Evolutionary conservation across 345 rosid genomes (phyloP).

Genomic region (Camelina neglecta): DNA sequence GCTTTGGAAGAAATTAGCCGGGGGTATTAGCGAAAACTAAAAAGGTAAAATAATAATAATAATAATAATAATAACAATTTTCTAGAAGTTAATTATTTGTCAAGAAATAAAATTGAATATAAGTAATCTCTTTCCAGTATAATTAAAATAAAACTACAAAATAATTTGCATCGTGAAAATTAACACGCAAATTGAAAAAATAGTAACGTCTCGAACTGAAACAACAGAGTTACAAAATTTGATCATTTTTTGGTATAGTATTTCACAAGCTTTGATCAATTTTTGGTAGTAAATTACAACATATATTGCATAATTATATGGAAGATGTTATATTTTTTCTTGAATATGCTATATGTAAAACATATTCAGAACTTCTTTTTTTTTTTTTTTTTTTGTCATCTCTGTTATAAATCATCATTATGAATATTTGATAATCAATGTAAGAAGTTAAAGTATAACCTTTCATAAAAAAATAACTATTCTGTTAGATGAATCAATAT

Average conservation of each 20-base stretch:
- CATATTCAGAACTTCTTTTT: neutral
- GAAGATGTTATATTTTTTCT: neutral
- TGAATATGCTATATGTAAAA: neutral
- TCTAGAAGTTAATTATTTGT: neutral
- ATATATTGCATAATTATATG: neutral
- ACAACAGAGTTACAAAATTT: neutral
- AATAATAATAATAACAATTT: no score
- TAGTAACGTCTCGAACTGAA: neutral
- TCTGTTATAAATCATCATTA: no score
- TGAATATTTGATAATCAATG: no score
- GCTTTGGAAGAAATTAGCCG: slow-evolving; percentile 19
- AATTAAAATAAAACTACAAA: neutral
- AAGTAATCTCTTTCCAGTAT: neutral
- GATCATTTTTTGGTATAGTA: neutral
- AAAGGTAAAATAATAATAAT: neutral
- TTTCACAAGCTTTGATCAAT: neutral
- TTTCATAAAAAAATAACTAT: no score
- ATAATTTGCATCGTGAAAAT: neutral
- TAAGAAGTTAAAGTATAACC: no score
- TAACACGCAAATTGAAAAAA: neutral
- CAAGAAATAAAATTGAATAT: slow-evolving; percentile 25
- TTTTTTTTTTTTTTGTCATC: no score
- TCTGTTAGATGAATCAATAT: no score
- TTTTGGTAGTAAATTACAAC: neutral
- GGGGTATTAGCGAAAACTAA: neutral